A percentile compares a stretch with the other conserved stretches of the same genome.
phyloP scores from a whole-genome alignment of 805 yeast genomes.

The Barnettozyma siamensis region DNA sequence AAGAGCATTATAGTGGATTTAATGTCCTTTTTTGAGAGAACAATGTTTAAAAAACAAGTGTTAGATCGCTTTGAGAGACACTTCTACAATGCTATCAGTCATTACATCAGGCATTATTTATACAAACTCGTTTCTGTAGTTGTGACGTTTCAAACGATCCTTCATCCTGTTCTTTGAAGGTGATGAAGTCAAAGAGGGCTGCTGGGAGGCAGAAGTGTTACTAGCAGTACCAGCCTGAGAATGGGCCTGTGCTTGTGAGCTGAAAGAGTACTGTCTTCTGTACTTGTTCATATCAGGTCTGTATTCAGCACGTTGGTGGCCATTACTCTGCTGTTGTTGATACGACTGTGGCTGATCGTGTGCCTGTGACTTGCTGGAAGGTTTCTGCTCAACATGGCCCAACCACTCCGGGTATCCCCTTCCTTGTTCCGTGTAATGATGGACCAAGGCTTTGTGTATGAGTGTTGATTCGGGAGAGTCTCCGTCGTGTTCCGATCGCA shows the following conservation, averaged over 20 bases:
- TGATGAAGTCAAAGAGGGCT: constrained; percentile 1
- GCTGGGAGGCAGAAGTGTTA: constrained; percentile 2
- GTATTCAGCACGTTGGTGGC: neutral
- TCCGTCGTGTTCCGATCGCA: constrained; percentile 25
- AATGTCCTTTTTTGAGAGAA: neutral
- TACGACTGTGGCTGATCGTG: constrained; percentile 9
- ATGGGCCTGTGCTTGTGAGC: neutral
- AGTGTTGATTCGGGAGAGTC: constrained; percentile 21
- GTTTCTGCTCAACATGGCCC: constrained; percentile 15
- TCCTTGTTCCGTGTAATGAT: constrained; percentile 11
- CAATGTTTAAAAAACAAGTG: no score
- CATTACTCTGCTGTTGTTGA: constrained; percentile 6
- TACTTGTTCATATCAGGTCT: constrained; percentile 7
- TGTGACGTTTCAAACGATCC: constrained; percentile 23
- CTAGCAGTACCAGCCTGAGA: no score
- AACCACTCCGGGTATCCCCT: constrained; percentile 24
- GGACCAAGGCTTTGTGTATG: constrained; percentile 24
- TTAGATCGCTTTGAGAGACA: no score
- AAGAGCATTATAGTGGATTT: no score
- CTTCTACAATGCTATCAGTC: no score
- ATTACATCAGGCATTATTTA: no score
- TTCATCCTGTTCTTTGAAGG: constrained; percentile 12
- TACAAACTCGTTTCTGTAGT: constrained; percentile 20
- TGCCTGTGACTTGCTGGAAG: neutral
- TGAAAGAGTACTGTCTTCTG: constrained; percentile 6